Evolutionary conservation across 148 eudicot genomes (phyloP), one percentile per base, ranked within the genome.

Genomic region (Camellia japonica): DNA sequence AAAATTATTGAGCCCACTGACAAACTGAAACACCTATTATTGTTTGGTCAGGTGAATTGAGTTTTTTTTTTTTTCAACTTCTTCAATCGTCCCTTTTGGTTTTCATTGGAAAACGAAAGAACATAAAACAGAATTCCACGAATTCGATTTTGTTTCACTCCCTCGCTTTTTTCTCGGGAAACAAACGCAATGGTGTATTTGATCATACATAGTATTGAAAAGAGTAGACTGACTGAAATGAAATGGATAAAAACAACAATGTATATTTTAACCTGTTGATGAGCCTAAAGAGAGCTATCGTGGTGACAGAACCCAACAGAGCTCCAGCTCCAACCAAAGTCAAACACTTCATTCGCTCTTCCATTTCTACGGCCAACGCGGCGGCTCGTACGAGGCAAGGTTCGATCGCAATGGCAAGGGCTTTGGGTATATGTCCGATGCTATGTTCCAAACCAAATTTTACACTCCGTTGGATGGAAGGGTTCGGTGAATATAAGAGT

Each of bases 261-360:
- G 14, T 30, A 9, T 38, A 55, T 18, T 54, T 44, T 30, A 30
- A 89, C 95, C 97, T 88, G 84, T 83, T 75, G 18, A 90, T 89
- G 82, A 92, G 91, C 71, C 87, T 93, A 81, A 89, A 86, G 75
- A 93, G 85, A 68, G 93, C 86, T 70, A 92, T 2, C 51, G 97
- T 93, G 62, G 99, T 87, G 52, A 89, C 67, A 51, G 99, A 93
- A 81, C 99, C 99, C 49, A 95, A 47, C 5, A 93, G 72, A 83
- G 93, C 93, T 82, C 99, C 97, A 43, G 89, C 90, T 66, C 97
- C 95, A 0, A 95, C 74, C 81, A 95, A 84, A 58, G 86, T 90
- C 79, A 88, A 42, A 80, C 72, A 75, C 80, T 93, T 95, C 55
- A 86, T 73, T 58, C 86, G 82, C 71, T 92, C 95, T 73, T 89